A percentile compares a stretch with the other conserved stretches of the same genome.
These are phyloP conservation scores for Colletotrichum endophyticum DNA, from an alignment of 2,329 filamentous ascomycete species.

Conservation along the genomic window DNA sequence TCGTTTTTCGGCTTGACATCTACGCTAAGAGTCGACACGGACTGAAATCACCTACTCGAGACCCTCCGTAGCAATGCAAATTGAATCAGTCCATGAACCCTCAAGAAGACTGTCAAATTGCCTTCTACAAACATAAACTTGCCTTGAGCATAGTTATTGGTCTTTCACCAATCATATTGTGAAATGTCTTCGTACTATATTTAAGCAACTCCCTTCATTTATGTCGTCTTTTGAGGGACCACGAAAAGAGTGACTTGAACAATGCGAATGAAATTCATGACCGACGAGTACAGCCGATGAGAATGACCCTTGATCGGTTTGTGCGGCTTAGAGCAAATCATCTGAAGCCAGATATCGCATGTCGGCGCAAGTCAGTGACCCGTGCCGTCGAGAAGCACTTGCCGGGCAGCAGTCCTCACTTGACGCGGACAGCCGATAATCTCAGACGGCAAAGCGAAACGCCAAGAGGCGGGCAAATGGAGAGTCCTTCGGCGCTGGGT, in stretches of 20 bases:
- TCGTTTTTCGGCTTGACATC: not conserved
- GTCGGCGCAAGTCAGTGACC: not conserved
- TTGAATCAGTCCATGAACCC: not conserved
- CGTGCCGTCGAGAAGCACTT: not conserved
- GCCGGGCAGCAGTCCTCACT: not conserved
- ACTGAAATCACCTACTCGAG: not conserved
- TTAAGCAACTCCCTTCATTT: not conserved
- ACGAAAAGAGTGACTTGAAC: not conserved
- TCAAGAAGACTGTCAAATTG: not conserved
- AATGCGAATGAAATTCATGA: fast-evolving
- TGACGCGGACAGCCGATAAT: not conserved
- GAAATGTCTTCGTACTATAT: not conserved
- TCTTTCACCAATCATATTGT: not conserved
- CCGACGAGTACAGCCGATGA: fast-evolving
- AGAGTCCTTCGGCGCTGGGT: not conserved
- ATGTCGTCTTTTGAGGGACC: not conserved
- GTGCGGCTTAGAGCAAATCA: not conserved
- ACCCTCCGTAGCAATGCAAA: not conserved
- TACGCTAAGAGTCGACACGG: not conserved
- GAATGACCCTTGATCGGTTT: not conserved
- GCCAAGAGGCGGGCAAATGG: not conserved
- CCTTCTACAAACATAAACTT: no score
- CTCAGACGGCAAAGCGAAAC: conserved; percentile 3
- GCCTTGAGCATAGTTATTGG: not conserved
- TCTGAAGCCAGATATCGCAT: not conserved